These are phyloP conservation scores for Podila clonocystis DNA, from an alignment of 192 early-diverging fungal species.

Conservation along the genomic window DNA sequence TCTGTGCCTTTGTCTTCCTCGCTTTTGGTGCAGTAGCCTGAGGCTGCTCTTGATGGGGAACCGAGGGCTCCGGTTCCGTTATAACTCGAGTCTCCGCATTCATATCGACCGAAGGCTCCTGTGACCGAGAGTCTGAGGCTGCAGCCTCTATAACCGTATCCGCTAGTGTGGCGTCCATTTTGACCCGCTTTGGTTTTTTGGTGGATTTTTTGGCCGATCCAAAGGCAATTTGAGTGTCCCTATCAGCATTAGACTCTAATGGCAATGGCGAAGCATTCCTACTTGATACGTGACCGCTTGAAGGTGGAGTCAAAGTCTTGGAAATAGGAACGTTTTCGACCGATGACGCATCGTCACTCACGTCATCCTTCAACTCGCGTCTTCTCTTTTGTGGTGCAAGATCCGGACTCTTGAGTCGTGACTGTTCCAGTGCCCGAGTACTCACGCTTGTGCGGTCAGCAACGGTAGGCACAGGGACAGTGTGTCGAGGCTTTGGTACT, in stretches of 20 bases:
- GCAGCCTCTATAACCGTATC: constrained; percentile 2
- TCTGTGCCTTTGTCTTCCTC: not conserved
- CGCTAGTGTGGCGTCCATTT: constrained; percentile 10
- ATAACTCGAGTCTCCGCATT: not conserved
- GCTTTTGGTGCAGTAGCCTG: constrained; percentile 7
- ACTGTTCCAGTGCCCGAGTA: not conserved
- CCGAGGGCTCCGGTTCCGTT: not conserved
- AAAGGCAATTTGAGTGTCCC: not conserved
- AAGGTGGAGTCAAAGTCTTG: not conserved
- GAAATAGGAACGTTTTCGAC: not conserved
- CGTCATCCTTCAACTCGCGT: constrained; percentile 34
- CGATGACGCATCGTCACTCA: constrained; percentile 21
- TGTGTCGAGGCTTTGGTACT: constrained; percentile 9
- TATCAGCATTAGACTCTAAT: not conserved
- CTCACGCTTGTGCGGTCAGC: not conserved
- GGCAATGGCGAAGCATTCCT: not conserved
- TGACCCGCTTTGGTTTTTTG: constrained; percentile 36
- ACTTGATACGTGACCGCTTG: not conserved
- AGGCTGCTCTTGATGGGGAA: constrained; percentile 1
- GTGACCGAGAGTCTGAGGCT: not conserved
- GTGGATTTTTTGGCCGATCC: constrained; percentile 8
- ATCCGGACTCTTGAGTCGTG: constrained; percentile 21
- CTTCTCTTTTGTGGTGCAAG: constrained; percentile 37
- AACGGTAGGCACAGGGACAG: no score
- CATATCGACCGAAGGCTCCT: not conserved